Evolutionary conservation across 1,139 yeast species (phyloP), one percentile per base, ranked within the genome.

Genomic region (Chernovozyma aurita): DNA sequence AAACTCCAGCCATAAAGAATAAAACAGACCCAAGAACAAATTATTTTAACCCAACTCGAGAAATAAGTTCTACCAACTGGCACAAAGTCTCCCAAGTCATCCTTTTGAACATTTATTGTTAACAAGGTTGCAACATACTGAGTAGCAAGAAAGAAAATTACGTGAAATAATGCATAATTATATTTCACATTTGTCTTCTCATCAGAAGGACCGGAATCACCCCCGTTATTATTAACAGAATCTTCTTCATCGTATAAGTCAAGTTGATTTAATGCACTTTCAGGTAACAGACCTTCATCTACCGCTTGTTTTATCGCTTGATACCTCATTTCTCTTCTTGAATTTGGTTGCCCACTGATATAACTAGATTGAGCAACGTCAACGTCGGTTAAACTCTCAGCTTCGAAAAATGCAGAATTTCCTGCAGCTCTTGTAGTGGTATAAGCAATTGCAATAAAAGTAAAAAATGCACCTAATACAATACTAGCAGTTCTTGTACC

Each of bases 1-100:
- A 92, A 64, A 13, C 95, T 85, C 98, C 98, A 92, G 1, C 83
- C 80, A 52, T 90, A 94, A 35, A 94, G 70, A 7, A 70, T 63
- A 55, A 80, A 92, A 55, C 98, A 94, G 24, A 85, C 78, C 96
- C 97, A 88, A 2, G 97, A 85, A 53, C 95, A 81, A 18, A 85
- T 70, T 41, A 92, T 86, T 62, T 92, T 92, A 37, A 90, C 88
- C 96, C 97, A 88, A 12, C 95, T 80, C 42, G 94, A 84, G 56
- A 92, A 92, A 59, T 90, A 90, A 0, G 98, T 92, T 55, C 98
- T 72, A 1, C 99, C 99, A 4, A 94, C 98, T 0, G 98, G 98
- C 6, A 88, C 82, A 54, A 94, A 94, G 45, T 87, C 95, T 6
- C 95, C 95, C 34, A 78, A 74, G 42, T 82, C 84, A 48, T 86